Conservation (phyloP, 805 yeast genomes). For the Metschnikowia corniflorae region DNA sequence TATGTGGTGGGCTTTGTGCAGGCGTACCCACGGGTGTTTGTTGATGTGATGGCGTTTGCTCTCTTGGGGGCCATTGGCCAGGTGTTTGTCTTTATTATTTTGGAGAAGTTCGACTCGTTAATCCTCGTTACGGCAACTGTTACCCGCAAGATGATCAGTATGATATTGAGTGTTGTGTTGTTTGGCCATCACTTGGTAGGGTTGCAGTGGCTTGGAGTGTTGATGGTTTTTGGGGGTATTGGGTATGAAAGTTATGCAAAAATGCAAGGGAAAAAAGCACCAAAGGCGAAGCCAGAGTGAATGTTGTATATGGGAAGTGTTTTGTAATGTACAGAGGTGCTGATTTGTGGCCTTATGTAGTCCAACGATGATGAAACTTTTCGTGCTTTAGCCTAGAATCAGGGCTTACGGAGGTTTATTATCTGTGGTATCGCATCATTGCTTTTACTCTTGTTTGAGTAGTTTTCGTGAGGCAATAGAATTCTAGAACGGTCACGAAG, state of each 20-base stretch:
- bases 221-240: conserved; percentile 80
- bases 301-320: too few species aligned
- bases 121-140: conserved; percentile 90
- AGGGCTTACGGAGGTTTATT: too few species aligned
- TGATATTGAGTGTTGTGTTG: conserved; percentile 82
- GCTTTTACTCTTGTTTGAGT: too few species aligned
- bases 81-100: conserved; percentile 82
- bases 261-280: conserved; percentile 6
- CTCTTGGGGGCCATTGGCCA: conserved; percentile 89
- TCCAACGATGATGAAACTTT: too few species aligned
- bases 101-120: conserved; percentile 82
- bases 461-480: too few species aligned
- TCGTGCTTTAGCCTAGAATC: too few species aligned
- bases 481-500: too few species aligned
- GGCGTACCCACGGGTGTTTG: conserved; percentile 50
- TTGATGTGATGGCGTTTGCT: conserved; percentile 64
- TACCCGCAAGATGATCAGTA: conserved; percentile 92
- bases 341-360: too few species aligned
- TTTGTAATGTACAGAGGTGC: too few species aligned
- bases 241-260: conserved; percentile 64
- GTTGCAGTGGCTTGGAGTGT: conserved; percentile 77
- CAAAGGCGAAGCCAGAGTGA: conserved; percentile 2
- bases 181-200: conserved; percentile 71
- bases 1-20: conserved; percentile 49
- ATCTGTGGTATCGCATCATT: too few species aligned